Conservation (phyloP, 192 early-diverging fungal genomes). For the Phycomyces nitens region DNA sequence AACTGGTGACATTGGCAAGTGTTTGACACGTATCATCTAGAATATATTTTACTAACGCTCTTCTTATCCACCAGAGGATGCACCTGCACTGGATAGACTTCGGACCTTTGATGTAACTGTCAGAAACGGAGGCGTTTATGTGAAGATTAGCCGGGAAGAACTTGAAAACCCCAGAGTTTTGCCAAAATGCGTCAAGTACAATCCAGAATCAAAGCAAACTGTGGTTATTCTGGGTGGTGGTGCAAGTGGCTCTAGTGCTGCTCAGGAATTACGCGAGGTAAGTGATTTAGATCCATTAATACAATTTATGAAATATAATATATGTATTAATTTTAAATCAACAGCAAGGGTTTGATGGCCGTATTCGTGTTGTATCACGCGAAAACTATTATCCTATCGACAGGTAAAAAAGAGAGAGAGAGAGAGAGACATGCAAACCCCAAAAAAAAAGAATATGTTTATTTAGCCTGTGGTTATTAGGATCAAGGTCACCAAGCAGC, state of each 20-base stretch:
- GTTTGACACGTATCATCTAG: too few species aligned
- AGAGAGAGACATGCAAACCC: too few species aligned
- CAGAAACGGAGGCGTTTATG: constrained; percentile 35
- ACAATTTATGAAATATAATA: too few species aligned
- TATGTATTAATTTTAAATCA: not conserved
- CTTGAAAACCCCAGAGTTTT: constrained; percentile 16
- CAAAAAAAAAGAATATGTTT: too few species aligned
- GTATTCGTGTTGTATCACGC: constrained; percentile 39
- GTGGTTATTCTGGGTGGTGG: constrained; percentile 54
- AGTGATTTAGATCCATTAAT: too few species aligned
- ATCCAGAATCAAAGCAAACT: constrained; percentile 19
- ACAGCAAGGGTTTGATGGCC: constrained; percentile 45
- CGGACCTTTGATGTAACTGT: constrained; percentile 33
- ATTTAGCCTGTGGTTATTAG: constrained; percentile 17
- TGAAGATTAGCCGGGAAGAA: constrained; percentile 30
- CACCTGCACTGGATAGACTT: constrained; percentile 39
- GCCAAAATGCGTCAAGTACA: constrained; percentile 14
- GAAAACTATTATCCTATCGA: constrained; percentile 57
- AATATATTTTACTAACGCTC: not conserved
- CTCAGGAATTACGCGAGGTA: constrained; percentile 47
- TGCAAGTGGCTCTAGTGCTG: constrained; percentile 43
- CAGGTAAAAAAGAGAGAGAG: constrained; percentile 29
- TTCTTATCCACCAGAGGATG: constrained; percentile 28
- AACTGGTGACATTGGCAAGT: constrained; percentile 40
- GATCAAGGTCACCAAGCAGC: constrained; percentile 53